Conservation (phyloP, 371 early-diverging fungal genomes). For the Basidiobolus meristosporus region DNA sequence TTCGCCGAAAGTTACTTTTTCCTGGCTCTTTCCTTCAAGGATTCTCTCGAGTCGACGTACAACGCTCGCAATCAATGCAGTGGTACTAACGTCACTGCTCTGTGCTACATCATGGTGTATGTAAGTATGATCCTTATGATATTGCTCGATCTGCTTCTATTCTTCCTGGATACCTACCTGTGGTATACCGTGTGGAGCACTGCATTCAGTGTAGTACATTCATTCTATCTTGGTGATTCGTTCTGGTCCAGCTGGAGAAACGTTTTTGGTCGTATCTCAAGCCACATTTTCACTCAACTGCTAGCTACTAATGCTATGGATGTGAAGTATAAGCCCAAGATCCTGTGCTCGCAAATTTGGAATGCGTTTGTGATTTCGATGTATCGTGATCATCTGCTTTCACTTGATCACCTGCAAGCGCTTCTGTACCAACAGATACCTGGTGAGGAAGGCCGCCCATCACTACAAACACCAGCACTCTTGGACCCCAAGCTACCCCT, state of each 20-base stretch:
- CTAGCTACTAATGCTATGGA: slow-evolving; percentile 55
- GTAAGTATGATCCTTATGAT: slow-evolving; percentile 63
- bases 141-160: slow-evolving; percentile 53
- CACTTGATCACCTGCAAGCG: slow-evolving; percentile 55
- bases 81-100: slow-evolving; percentile 12
- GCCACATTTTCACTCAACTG: slow-evolving; percentile 64
- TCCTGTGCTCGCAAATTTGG: slow-evolving; percentile 70
- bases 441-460: slow-evolving; percentile 41
- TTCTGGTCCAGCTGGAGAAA: slow-evolving; percentile 81
- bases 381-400: slow-evolving; percentile 70
- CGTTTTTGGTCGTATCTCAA: slow-evolving; percentile 67
- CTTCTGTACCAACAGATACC: slow-evolving; percentile 50
- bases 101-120: slow-evolving; percentile 37
- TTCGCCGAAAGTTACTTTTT: slow-evolving; percentile 70
- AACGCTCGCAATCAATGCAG: slow-evolving; percentile 34
- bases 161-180: slow-evolving; percentile 77
- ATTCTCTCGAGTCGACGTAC: slow-evolving; percentile 51
- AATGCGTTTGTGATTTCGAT: slow-evolving; percentile 74
- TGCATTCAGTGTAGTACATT: slow-evolving; percentile 53
- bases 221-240: slow-evolving; percentile 67
- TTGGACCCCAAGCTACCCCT: slow-evolving; percentile 69
- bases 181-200: slow-evolving; percentile 85
- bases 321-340: slow-evolving; percentile 51
- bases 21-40: slow-evolving; percentile 63
- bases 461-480: slow-evolving; percentile 60